phyloP scores from a whole-genome alignment of 495 filamentous ascomycete genomes.

The Paragyromitra xinjiangensis region DNA sequence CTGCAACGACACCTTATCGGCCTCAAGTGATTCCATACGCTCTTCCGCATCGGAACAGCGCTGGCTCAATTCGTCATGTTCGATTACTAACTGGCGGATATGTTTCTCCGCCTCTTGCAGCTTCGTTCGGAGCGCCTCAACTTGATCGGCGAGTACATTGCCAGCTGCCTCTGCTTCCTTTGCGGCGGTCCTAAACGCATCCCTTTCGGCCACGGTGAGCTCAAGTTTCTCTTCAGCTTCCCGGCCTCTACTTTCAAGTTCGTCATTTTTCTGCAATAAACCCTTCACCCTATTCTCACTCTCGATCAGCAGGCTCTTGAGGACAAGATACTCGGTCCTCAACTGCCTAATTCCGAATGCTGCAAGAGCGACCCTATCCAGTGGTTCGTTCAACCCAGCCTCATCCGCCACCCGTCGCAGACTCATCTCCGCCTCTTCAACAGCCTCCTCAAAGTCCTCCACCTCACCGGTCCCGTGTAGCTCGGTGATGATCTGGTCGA shows the following conservation, averaged over 20 bases:
- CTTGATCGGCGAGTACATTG: conserved; percentile 38
- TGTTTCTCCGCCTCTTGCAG: conserved; percentile 33
- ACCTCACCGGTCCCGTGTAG: conserved; percentile 48
- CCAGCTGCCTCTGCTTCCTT: conserved; percentile 39
- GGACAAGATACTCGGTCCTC: conserved; percentile 37
- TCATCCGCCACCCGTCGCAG: conserved; percentile 46
- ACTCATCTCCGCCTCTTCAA: conserved; percentile 54
- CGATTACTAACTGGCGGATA: conserved; percentile 16
- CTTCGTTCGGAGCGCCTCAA: conserved; percentile 40
- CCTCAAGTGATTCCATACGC: conserved; percentile 23
- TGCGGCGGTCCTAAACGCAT: conserved; percentile 31
- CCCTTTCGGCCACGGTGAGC: conserved; percentile 29
- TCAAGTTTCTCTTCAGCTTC: conserved; percentile 29
- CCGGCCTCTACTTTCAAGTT: conserved; percentile 15
- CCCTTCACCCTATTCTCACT: conserved; percentile 43
- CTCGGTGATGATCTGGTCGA: conserved; percentile 56
- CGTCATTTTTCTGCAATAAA: conserved; percentile 32
- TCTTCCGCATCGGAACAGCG: conserved; percentile 36
- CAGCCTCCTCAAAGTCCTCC: conserved; percentile 55
- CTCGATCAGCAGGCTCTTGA: conserved; percentile 48
- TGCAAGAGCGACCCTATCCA: conserved; percentile 53
- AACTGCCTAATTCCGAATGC: conserved; percentile 56
- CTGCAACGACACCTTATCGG: conserved; percentile 42
- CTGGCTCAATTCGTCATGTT: conserved; percentile 30
- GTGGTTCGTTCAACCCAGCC: conserved; percentile 46